Base-by-base conservation (phyloP, 2,329 filamentous ascomycete species). In the Sphaerulina vaccinii region DNA sequence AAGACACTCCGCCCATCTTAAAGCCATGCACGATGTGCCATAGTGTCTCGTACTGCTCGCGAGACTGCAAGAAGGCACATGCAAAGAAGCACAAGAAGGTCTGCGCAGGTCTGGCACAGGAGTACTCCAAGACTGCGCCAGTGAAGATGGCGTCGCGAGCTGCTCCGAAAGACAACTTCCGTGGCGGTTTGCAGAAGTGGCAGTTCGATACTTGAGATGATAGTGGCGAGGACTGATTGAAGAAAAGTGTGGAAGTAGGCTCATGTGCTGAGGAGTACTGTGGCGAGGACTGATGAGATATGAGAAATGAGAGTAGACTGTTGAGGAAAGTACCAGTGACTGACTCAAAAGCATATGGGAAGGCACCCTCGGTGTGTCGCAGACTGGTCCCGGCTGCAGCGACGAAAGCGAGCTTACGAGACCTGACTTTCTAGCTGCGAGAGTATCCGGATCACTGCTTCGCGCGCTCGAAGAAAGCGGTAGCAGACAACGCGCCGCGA, bases 31-130 rank as follows among this genome's bases (percentile, higher is more conserved):
- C 62, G 15, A 68, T 69, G 49, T 73, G 71, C 56, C 68, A 73
- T 51, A 70, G 64, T 46, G 64, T 68, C 11, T 48, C 55, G 5
- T 73, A 73, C 58, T 73, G 71, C 59, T 67, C 62, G 6, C 69
- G 71, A 18, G 69, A 73, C 23, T 73, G 70, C 61, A 70, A 70
- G 50, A 73, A 72, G 56, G 66, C 67, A 18, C 59, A 68, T 29
- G 62, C 66, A 55, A 72, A 72, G 50, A 56, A 63, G 36, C 71
- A 73, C 59, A 73, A 73, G 62, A 72, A 71, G 52, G 63, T 65
- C 27, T 73, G 71, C 55, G 66, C 69, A 5, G 56, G 56, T 2
- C 58, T 70, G 16, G 70, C 70, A 10, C 70, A 73, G 51, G 70
- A 69, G 55, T 71, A 71, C 32, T 61, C 65, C 8, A 69, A 70